A percentile compares a stretch with the other conserved stretches of the same genome.
Conservation (phyloP, 805 yeast genomes). For the Pichia pseudocactophila region DNA sequence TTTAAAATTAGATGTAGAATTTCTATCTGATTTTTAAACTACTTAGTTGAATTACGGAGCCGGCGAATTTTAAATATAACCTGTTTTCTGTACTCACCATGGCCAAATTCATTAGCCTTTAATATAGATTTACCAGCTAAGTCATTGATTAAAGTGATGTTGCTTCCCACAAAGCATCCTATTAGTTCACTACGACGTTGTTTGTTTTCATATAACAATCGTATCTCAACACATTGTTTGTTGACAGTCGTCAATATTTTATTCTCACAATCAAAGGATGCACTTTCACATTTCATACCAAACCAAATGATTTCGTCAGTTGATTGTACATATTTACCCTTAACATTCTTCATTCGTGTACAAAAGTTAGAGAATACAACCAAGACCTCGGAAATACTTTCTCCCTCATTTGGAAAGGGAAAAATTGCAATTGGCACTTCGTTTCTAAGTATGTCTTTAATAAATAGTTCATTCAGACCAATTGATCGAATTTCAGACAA, state of each 20-base stretch:
- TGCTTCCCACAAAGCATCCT: slow-evolving; percentile 21
- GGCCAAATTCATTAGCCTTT: slow-evolving; percentile 12
- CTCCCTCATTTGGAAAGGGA: slow-evolving; percentile 14
- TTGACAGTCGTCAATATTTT: slow-evolving; percentile 19
- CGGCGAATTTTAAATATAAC: slow-evolving; percentile 6
- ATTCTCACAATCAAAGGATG: slow-evolving; percentile 23
- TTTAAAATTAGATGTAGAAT: no score
- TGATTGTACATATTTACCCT: slow-evolving; percentile 18
- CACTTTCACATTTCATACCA: slow-evolving; percentile 19
- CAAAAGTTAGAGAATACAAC: slow-evolving; percentile 24
- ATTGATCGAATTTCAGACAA: slow-evolving; percentile 22
- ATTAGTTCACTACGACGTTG: slow-evolving; percentile 16
- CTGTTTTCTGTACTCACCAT: slow-evolving; percentile 6
- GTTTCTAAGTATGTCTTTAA: slow-evolving; percentile 19
- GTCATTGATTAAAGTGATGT: slow-evolving; percentile 18
- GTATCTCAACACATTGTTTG: slow-evolving; percentile 21
- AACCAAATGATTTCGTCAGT: slow-evolving; percentile 22
- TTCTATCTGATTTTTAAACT: not conserved
- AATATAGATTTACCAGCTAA: slow-evolving; percentile 23
- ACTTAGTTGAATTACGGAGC: not conserved
- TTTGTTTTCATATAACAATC: slow-evolving; percentile 18
- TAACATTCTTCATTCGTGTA: slow-evolving; percentile 20
- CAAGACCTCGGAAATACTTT: slow-evolving; percentile 20
- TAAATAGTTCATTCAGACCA: slow-evolving; percentile 19
- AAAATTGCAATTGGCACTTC: slow-evolving; percentile 24